Evolutionary conservation across 2,329 filamentous ascomycete genomes (phyloP), one percentile per base, ranked within the genome.

Genomic region (Lachnellula subtilissima): DNA sequence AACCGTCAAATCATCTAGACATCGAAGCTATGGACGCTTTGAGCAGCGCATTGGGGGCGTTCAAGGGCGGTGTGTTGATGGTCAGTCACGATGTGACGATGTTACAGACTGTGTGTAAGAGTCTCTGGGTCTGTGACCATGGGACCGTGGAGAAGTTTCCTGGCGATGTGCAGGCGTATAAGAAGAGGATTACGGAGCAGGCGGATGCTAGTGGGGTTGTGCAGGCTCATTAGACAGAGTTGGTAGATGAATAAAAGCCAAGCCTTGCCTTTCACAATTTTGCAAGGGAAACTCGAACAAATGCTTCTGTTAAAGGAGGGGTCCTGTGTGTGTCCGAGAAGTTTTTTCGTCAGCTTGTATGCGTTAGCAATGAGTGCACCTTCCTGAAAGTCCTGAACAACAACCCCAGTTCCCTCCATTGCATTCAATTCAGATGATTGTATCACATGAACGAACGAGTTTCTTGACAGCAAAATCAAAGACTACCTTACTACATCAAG

Each of bases 21-120:
- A 97, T 99, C 66, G 94, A 99, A 74, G 94, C 94, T 62, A 70
- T 99, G 94, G 94, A 99, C 72, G 93, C 94, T 11, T 78, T 99
- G 52, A 87, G 90, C 4, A 85, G 87, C 32, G 94, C 94, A 15
- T 78, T 99, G 65, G 82, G 85, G 65, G 83, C 86, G 62, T 99
- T 97, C 76, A 83, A 96, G 75, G 94, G 94, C 59, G 94, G 94
- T 72, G 92, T 99, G 54, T 78, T 99, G 67, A 97, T 99, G 91
- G 94, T 99, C 55, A 96, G 89, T 69, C 94, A 99, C 87, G 94
- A 99, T 71, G 94, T 99, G 53, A 97, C 94, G 1, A 97, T 99
- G 91, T 73, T 99, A 73, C 91, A 96, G 78, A 96, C 89, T 52
- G 94, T 99, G 39, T 99, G 94, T 74, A 94, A 80, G 50, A 94